Percentiles rank a stretch among this genome's conserved stretches.
These are phyloP conservation scores for Colletotrichum phormii DNA, from an alignment of 2,329 filamentous ascomycete species.

Conservation along the genomic window DNA sequence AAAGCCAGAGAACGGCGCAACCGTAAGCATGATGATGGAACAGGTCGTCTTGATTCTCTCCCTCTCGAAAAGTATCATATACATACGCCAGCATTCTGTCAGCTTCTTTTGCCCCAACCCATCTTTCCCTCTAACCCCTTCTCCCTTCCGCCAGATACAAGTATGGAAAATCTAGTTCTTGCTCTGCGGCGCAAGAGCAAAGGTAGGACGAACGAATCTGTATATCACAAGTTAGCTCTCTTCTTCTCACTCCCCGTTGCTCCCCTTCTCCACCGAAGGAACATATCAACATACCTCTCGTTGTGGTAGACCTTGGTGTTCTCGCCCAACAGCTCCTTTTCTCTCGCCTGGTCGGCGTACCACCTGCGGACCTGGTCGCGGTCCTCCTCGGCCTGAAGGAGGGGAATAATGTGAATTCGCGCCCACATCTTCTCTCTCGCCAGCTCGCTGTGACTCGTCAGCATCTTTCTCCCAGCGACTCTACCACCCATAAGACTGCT, in stretches of 20 bases:
- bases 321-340: conserved; percentile 89
- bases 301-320: conserved; percentile 88
- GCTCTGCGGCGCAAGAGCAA: conserved; percentile 75
- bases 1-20: not conserved
- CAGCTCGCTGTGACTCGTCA: conserved; percentile 74
- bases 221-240: not conserved
- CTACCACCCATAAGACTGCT: too few relatives aligned
- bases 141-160: too few relatives aligned
- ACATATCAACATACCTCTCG: conserved; percentile 75
- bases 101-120: not conserved
- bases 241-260: not conserved
- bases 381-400: conserved; percentile 96
- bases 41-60: conserved; percentile 11
- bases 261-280: too few relatives aligned
- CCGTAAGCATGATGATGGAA: too few relatives aligned
- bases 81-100: conserved; percentile 17
- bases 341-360: conserved; percentile 86
- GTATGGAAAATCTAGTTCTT: conserved; percentile 57
- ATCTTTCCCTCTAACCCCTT: not conserved
- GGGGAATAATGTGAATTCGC: conserved; percentile 91
- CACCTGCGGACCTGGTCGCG: conserved; percentile 91
- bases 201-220: conserved; percentile 86
- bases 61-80: conserved; percentile 14
- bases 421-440: conserved; percentile 98
- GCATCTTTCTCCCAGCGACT: not conserved